Evolutionary conservation across 495 filamentous ascomycete genomes (phyloP), one percentile per base, ranked within the genome.

Genomic region (Friedmanniomyces endolithicus): DNA sequence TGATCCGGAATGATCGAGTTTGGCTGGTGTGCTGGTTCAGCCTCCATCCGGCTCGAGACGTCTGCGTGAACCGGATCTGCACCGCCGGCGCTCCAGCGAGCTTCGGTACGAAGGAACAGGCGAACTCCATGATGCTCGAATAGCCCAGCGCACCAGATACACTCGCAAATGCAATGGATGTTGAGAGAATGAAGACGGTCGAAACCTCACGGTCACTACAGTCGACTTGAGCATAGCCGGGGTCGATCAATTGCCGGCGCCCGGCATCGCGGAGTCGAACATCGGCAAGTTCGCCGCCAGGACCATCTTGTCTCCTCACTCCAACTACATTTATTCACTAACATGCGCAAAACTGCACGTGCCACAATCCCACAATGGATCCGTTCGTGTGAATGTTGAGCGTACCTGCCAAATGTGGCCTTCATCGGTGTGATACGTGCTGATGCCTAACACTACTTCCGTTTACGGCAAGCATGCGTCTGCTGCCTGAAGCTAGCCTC

Each of bases 31-130:
- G 31, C 37, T 53, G 50, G 29, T 52, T 52, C 14, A 41, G 9
- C 11, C 29, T 25, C 54, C 31, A 57, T 57, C 33, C 54, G 53
- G 48, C 49, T 47, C 48, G 48, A 19, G 34, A 41, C 1, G 55
- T 22, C 20, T 49, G 43, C 22, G 29, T 40, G 11, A 58, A 27
- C 1, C 48, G 48, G 3, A 58, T 53, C 29, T 53, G 55, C 8
- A 53, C 41, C n/a, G n/a, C 39, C 11, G 48, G 17, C 11, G 55
- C 27, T 24, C 48, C 49, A 6, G 48, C 35, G 16, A 58, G 43
- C 49, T 48, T 52, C 16, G 55, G 43, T 4, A 48, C 35, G 23
- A 57, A 34, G 1, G 55, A 12, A 24, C 48, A 58, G 9, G 43
- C 49, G 19, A 58, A 58, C 20, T 58, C 55, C 55, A 58, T 58